Conservation (phyloP, 176 grass and related monocot genomes). For the Musa itinerans region DNA sequence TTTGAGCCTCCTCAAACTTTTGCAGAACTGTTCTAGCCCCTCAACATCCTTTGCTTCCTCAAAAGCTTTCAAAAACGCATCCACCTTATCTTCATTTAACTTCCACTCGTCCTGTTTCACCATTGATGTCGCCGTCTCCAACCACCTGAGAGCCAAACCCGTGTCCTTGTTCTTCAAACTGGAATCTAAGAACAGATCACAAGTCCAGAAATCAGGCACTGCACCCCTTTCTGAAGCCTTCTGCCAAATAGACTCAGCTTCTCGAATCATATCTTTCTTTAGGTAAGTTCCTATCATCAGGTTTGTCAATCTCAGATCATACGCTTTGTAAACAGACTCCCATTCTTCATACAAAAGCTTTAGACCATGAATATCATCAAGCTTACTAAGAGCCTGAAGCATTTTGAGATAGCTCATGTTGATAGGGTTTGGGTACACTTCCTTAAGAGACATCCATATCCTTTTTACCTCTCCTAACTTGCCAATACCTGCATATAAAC, state of each 20-base stretch:
- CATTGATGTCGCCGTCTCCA: constrained; percentile 36
- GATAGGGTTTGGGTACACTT: constrained; percentile 33
- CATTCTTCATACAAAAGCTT: constrained; percentile 59
- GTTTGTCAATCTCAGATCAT: constrained; percentile 52
- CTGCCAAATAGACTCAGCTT: constrained; percentile 42
- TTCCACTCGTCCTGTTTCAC: constrained; percentile 35
- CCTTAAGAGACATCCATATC: constrained; percentile 48
- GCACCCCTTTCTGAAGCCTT: constrained; percentile 50
- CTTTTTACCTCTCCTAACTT: constrained; percentile 52
- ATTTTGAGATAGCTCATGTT: constrained; percentile 58
- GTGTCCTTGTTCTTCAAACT: constrained; percentile 32
- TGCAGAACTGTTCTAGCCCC: constrained; percentile 30
- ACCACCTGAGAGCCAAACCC: constrained; percentile 43
- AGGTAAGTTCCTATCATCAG: constrained; percentile 45
- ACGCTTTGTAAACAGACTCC: constrained; percentile 39
- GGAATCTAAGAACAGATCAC: constrained; percentile 50
- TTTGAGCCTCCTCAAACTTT: constrained; percentile 30
- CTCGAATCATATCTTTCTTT: constrained; percentile 32
- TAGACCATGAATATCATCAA: constrained; percentile 40
- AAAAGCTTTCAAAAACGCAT: constrained; percentile 40
- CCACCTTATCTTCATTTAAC: constrained; percentile 38
- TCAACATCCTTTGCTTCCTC: constrained; percentile 55
- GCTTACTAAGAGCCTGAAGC: constrained; percentile 58
- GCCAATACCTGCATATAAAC: constrained; percentile 42
- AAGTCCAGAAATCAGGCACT: constrained; percentile 34